Percentiles rank a stretch among this genome's conserved stretches.
phyloP scores from a whole-genome alignment of 106 monocot genomes.

The Acanthochlamys bracteata region DNA sequence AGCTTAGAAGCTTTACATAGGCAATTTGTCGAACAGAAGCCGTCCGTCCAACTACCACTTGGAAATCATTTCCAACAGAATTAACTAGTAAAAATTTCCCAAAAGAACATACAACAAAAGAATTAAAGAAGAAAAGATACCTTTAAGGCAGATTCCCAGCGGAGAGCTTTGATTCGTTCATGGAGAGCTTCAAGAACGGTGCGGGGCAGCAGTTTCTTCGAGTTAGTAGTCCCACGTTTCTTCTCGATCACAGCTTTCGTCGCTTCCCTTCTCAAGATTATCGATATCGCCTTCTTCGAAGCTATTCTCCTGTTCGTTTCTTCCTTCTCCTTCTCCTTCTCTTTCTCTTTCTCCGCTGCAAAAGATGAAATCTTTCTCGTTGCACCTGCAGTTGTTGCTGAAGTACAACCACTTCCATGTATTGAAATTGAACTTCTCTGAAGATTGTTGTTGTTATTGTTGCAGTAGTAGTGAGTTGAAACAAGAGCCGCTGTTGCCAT shows the following conservation, averaged over 20 bases:
- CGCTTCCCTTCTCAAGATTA: constrained; percentile 79
- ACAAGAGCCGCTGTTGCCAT: too few relatives aligned
- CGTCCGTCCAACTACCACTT: background rate
- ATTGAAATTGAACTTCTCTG: too few relatives aligned
- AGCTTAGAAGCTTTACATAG: too few relatives aligned
- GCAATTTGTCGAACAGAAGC: background rate
- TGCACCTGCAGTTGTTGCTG: too few relatives aligned
- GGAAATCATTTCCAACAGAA: too few relatives aligned
- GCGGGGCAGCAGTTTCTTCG: constrained; percentile 68
- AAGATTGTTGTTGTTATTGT: too few relatives aligned
- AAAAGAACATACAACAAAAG: background rate
- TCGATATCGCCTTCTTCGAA: constrained; percentile 85
- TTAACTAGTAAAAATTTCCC: too few relatives aligned
- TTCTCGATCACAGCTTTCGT: constrained; percentile 83
- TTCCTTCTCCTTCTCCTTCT: constrained; percentile 19
- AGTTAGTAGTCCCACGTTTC: constrained; percentile 58
- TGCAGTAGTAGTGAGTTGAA: too few relatives aligned
- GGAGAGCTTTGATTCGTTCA: constrained; percentile 63
- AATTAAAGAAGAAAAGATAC: constrained; percentile 14
- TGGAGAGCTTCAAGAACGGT: constrained; percentile 93
- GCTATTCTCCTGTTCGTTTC: constrained; percentile 77
- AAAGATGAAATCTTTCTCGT: too few relatives aligned
- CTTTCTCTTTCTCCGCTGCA: too few relatives aligned
- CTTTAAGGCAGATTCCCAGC: constrained; percentile 98
- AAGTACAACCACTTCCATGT: too few relatives aligned